phyloP scores from a whole-genome alignment of 176 grass and related monocot species.

The Hordeum marinum region DNA sequence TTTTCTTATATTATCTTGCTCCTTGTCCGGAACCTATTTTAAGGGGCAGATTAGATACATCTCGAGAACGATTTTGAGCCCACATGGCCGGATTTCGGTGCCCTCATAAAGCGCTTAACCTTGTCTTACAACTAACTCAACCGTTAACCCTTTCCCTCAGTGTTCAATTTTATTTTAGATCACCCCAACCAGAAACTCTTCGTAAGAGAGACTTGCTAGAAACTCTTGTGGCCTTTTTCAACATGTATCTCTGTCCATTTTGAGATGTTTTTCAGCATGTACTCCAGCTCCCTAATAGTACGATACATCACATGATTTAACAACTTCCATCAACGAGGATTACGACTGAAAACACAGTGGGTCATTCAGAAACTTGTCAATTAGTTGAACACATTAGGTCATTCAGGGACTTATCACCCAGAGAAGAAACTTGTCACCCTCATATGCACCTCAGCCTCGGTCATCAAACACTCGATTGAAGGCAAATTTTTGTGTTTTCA shows the following conservation, averaged over 20 bases:
- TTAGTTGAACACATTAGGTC: not conserved
- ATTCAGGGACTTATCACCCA: not conserved
- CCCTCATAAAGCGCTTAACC: not conserved
- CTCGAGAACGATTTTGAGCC: constrained; percentile 25
- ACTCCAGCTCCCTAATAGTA: not conserved
- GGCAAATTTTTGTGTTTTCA: too few relatives aligned
- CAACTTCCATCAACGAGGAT: not conserved
- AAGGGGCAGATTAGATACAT: constrained; percentile 28
- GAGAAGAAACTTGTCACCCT: not conserved
- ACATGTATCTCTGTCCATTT: too few relatives aligned
- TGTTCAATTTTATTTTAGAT: not conserved
- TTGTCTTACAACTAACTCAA: constrained; percentile 30
- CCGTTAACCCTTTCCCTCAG: not conserved
- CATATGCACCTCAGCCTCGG: not conserved
- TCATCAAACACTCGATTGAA: not conserved
- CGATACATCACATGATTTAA: not conserved
- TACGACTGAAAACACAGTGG: not conserved
- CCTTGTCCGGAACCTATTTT: not conserved
- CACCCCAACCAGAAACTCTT: not conserved
- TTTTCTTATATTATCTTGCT: not conserved
- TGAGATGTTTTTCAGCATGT: not conserved
- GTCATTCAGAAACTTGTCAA: not conserved
- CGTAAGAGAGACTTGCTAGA: too few relatives aligned
- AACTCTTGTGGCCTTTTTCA: too few relatives aligned
- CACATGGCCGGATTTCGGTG: constrained; percentile 21